phyloP scores from a whole-genome alignment of 2,329 filamentous ascomycete genomes.

The Monosporascus sp. region DNA sequence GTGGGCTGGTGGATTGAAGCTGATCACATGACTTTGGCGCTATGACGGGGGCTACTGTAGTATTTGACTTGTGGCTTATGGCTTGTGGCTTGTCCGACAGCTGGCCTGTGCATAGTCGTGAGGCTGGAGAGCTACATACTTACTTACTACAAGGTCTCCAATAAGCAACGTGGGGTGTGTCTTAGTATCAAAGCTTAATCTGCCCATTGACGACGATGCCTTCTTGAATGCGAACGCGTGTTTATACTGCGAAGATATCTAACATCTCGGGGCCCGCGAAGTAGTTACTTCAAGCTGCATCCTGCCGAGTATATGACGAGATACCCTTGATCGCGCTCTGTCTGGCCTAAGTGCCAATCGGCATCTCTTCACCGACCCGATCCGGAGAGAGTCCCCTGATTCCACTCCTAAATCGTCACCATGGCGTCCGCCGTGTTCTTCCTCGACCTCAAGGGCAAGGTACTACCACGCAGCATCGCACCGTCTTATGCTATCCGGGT shows the following conservation, averaged over 20 bases:
- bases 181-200: neutral
- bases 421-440: constrained; percentile 99
- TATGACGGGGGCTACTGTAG: too few species aligned
- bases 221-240: neutral
- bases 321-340: constrained; percentile 12
- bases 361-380: constrained; percentile 16
- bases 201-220: neutral
- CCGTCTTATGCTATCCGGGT: neutral
- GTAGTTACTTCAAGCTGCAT: neutral
- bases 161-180: neutral
- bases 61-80: too few species aligned
- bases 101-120: neutral
- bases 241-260: neutral
- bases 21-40: constrained; percentile 15
- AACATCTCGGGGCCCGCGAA: neutral
- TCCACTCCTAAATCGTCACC: constrained; percentile 27
- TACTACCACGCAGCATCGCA: constrained; percentile 32
- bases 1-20: constrained; percentile 9
- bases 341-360: constrained; percentile 26
- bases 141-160: neutral
- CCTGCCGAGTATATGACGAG: neutral
- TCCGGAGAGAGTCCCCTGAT: constrained; percentile 17
- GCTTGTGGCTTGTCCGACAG: too few species aligned
- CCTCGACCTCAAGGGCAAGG: constrained; percentile 99
- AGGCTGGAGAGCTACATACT: neutral